Evolutionary conservation across 1,139 yeast species (phyloP).

Genomic region (Wickerhamomyces sp.): DNA sequence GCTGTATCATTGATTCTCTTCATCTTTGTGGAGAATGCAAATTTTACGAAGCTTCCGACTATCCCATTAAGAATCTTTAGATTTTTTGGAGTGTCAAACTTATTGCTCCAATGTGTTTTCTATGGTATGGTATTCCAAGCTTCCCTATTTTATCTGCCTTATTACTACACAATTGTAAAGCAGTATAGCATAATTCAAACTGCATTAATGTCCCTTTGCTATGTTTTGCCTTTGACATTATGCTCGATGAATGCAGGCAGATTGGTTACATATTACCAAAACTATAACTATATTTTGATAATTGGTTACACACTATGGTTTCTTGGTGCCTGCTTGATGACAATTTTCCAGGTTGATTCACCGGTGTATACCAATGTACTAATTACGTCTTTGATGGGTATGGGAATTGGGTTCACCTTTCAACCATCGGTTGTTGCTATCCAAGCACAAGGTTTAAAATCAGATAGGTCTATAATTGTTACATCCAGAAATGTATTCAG

Average conservation of each 20-base stretch:
- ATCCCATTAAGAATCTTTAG: slow-evolving; percentile 43
- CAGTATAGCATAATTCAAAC: slow-evolving; percentile 34
- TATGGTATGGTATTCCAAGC: slow-evolving; percentile 45
- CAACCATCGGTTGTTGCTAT: slow-evolving; percentile 52
- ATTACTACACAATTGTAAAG: slow-evolving; percentile 44
- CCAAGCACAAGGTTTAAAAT: slow-evolving; percentile 43
- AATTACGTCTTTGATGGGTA: slow-evolving; percentile 38
- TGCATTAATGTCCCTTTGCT: slow-evolving; percentile 36
- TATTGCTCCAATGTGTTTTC: slow-evolving; percentile 39
- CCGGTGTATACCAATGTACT: slow-evolving; percentile 31
- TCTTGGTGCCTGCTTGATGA: slow-evolving; percentile 34
- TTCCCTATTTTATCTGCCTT: slow-evolving; percentile 43
- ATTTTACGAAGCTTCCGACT: slow-evolving; percentile 46
- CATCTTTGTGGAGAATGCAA: slow-evolving; percentile 40
- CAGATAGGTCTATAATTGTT: slow-evolving; percentile 50
- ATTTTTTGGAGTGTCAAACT: slow-evolving; percentile 33
- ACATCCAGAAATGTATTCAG: slow-evolving; percentile 47
- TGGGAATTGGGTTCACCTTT: slow-evolving; percentile 45
- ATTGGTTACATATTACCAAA: slow-evolving; percentile 34
- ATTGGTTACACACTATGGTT: slow-evolving; percentile 41
- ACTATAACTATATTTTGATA: slow-evolving; percentile 36
- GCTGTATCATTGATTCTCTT: slow-evolving; percentile 36
- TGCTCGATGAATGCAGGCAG: slow-evolving; percentile 39
- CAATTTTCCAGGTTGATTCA: slow-evolving; percentile 32
- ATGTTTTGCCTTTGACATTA: slow-evolving; percentile 38